phyloP scores from a whole-genome alignment of 2,329 filamentous ascomycete species.

The Cadophora sp. region DNA sequence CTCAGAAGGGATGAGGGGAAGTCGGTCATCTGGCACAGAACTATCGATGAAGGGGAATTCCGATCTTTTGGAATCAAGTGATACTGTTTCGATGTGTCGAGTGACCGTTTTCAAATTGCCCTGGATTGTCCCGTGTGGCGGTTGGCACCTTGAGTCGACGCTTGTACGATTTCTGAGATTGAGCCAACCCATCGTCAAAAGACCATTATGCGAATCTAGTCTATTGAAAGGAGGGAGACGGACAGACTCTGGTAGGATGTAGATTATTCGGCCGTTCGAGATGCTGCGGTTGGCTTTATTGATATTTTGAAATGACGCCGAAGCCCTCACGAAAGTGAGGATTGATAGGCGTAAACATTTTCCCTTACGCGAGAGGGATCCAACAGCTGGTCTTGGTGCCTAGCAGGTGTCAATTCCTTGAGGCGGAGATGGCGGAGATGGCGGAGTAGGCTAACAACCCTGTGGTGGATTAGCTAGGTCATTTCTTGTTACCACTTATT shows the following conservation, averaged over 20 bases:
- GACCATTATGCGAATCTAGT: too few relatives aligned
- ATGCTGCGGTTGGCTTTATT: too few relatives aligned
- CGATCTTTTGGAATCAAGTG: neutral
- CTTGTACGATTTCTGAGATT: conserved; percentile 10
- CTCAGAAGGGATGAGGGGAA: conserved; percentile 16
- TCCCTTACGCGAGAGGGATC: too few relatives aligned
- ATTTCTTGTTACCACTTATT: neutral
- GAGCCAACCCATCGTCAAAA: conserved; percentile 19
- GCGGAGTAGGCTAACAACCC: neutral
- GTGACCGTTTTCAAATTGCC: conserved; percentile 2
- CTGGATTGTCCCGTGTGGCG: neutral
- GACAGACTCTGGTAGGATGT: too few relatives aligned
- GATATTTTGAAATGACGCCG: too few relatives aligned
- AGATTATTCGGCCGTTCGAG: too few relatives aligned
- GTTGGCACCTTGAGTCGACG: neutral
- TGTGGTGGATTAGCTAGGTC: too few relatives aligned
- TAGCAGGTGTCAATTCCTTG: too few relatives aligned
- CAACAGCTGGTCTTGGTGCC: too few relatives aligned
- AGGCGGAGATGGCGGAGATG: neutral
- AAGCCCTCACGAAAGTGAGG: too few relatives aligned
- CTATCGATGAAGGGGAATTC: neutral
- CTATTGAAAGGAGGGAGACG: too few relatives aligned
- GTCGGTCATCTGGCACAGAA: conserved; percentile 1
- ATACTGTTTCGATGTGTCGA: conserved; percentile 14
- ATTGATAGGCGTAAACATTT: too few relatives aligned